phyloP scores from a whole-genome alignment of 352 stramenopile species.

The Phytophthora multivora region DNA sequence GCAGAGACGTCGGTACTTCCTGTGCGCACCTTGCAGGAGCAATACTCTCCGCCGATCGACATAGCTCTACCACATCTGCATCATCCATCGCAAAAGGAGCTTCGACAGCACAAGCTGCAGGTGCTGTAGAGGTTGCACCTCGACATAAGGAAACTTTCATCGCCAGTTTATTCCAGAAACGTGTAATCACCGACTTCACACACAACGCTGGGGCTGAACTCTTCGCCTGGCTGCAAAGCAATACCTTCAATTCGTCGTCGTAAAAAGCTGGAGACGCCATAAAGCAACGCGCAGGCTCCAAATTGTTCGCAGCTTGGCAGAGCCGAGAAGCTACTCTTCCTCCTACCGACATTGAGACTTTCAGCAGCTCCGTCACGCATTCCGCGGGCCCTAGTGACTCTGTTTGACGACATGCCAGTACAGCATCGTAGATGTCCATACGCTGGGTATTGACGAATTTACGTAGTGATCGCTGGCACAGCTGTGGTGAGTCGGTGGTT shows the following conservation, averaged over 20 bases:
- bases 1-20: slow-evolving; percentile 26
- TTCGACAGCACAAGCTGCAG: slow-evolving; percentile 37
- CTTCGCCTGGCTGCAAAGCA: slow-evolving; percentile 44
- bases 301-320: slow-evolving; percentile 32
- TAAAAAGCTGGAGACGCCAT: slow-evolving; percentile 36
- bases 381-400: slow-evolving; percentile 25
- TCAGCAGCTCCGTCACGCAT: slow-evolving; percentile 31
- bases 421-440: slow-evolving; percentile 24
- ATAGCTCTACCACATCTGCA: slow-evolving; percentile 43
- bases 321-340: slow-evolving; percentile 19
- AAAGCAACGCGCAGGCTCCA: slow-evolving; percentile 46
- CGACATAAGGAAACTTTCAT: slow-evolving; percentile 40
- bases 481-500: slow-evolving; percentile 23
- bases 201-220: slow-evolving; percentile 44
- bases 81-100: slow-evolving; percentile 53
- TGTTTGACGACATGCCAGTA: slow-evolving; percentile 30
- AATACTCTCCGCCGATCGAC: slow-evolving; percentile 30
- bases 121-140: slow-evolving; percentile 30
- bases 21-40: slow-evolving; percentile 48
- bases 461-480: slow-evolving; percentile 32
- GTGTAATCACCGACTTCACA: slow-evolving; percentile 25
- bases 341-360: not conserved
- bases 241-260: slow-evolving; percentile 39
- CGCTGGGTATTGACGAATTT: slow-evolving; percentile 35
- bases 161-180: slow-evolving; percentile 14